Evolutionary conservation across 164 flowering plant genomes (phyloP), one percentile per base, ranked within the genome.

Genomic region (Protea cynaroides): DNA sequence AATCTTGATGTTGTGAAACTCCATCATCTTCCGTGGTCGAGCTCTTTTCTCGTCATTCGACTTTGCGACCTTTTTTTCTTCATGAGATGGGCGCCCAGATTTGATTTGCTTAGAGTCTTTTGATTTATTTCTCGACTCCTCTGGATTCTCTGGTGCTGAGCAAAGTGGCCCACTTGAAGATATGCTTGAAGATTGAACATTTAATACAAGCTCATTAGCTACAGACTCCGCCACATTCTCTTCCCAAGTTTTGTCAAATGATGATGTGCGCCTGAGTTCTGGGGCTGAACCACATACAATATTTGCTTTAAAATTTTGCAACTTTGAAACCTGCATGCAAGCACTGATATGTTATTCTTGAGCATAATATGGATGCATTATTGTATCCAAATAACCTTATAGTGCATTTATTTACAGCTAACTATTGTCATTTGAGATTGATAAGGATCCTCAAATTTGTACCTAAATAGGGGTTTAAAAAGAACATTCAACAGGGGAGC

Each of bases 161-260:
- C 66, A 76, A 69, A 83, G 69, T 56, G 85, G 75, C 21, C 78
- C 90, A 76, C 79, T 75, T 74, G 71, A 70, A 36, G 79, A 64
- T 25, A 67, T 51, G 65, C 74, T 78, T 60, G 84, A 79, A 62
- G 89, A 75, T 43, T 83, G 86, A 68, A 62, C 71, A 68, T 89
- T 88, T 51, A 88, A 64, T 56, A 95, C 83, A 52, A 95, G 84
- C 65, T 95, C 99, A 75, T 77, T 80, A 69, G 99, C 94, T 51
- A 91, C 89, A 72, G 97, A 82, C 71, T 95, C 99, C 29, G 99
- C 96, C 36, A 95, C 84, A 68, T 69, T 88, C 74, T 95, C 99
- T 73, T 95, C 99, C 96, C 99, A 92, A 53, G 90, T 79, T 79
- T 85, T 82, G 69, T 92, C 97, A 74, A 91, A 91, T 37, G 99